These are phyloP conservation scores for Canavalia ensiformis DNA, from an alignment of 306 rosid genomes.

Conservation along the genomic window DNA sequence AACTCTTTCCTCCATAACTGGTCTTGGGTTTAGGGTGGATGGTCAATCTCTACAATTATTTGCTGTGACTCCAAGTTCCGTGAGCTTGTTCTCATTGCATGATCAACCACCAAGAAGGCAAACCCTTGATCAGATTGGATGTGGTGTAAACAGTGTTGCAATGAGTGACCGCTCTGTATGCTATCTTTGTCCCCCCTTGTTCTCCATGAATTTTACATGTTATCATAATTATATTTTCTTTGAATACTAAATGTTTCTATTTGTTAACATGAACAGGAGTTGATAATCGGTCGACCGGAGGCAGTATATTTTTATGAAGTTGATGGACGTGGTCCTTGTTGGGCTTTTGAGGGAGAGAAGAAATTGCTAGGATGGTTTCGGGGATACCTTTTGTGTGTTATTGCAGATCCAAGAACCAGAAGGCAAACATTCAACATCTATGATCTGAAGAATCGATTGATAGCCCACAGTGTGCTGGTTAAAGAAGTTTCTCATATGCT, in stretches of 20 bases:
- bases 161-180: constrained; percentile 96
- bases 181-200: constrained; percentile 41
- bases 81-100: constrained; percentile 82
- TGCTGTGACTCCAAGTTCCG: constrained; percentile 89
- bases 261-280: constrained; percentile 66
- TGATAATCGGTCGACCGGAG: constrained; percentile 94
- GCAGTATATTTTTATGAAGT: constrained; percentile 97
- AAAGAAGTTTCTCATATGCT: constrained; percentile 96
- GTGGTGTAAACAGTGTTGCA: constrained; percentile 71
- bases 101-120: constrained; percentile 86
- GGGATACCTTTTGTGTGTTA: constrained; percentile 93
- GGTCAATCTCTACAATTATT: constrained; percentile 94
- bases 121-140: constrained; percentile 96
- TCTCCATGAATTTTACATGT: constrained; percentile 16
- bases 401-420: constrained; percentile 90
- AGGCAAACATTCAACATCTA: constrained; percentile 85
- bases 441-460: constrained; percentile 91
- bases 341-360: constrained; percentile 99
- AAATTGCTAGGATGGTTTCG: constrained; percentile 96
- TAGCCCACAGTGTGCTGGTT: constrained; percentile 85
- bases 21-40: constrained; percentile 93
- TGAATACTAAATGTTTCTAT: constrained; percentile 43
- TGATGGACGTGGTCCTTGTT: constrained; percentile 99
- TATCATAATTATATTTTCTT: constrained; percentile 17
- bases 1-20: constrained; percentile 73